These are phyloP conservation scores for Emmonsiellopsis sp. DNA, from an alignment of 2,329 filamentous ascomycete genomes.

Conservation along the genomic window DNA sequence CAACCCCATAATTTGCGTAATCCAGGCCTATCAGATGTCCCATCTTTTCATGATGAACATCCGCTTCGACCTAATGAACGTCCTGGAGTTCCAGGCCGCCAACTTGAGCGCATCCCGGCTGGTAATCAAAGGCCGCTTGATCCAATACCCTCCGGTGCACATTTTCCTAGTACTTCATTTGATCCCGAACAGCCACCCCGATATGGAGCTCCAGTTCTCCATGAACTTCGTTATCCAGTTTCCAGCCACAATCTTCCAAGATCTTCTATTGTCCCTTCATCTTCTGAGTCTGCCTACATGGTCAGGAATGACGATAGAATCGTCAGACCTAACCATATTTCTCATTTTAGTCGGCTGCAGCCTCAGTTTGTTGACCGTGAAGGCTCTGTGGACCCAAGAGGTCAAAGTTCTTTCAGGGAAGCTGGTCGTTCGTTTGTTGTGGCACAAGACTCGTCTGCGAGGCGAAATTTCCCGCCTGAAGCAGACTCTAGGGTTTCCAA, in stretches of 20 bases:
- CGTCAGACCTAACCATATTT: conserved; percentile 12
- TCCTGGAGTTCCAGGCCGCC: conserved; percentile 12
- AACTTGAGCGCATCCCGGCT: conserved; percentile 11
- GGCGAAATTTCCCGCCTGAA: conserved; percentile 10
- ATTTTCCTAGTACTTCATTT: conserved; percentile 11
- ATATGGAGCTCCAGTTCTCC: conserved; percentile 10
- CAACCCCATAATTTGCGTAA: background rate
- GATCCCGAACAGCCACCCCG: conserved; percentile 13
- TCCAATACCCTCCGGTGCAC: conserved; percentile 10
- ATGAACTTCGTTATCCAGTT: background rate
- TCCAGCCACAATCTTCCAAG: conserved; percentile 3
- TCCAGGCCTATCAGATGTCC: conserved; percentile 2
- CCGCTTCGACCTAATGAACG: conserved; percentile 7
- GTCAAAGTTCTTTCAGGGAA: background rate
- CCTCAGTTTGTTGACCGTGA: conserved; percentile 13
- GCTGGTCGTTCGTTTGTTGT: conserved; percentile 8
- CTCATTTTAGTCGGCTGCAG: conserved; percentile 11
- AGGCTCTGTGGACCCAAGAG: conserved; percentile 11
- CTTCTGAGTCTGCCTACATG: conserved; percentile 12
- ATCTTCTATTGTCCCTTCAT: conserved; percentile 5
- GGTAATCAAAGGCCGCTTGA: conserved; percentile 7
- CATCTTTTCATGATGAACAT: conserved; percentile 10
- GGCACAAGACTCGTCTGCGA: conserved; percentile 13
- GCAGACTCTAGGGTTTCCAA: conserved; percentile 9
- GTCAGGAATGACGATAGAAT: conserved; percentile 13